Conservation (phyloP, 2,329 filamentous ascomycete genomes). For the Aspergillus brasiliensis region DNA sequence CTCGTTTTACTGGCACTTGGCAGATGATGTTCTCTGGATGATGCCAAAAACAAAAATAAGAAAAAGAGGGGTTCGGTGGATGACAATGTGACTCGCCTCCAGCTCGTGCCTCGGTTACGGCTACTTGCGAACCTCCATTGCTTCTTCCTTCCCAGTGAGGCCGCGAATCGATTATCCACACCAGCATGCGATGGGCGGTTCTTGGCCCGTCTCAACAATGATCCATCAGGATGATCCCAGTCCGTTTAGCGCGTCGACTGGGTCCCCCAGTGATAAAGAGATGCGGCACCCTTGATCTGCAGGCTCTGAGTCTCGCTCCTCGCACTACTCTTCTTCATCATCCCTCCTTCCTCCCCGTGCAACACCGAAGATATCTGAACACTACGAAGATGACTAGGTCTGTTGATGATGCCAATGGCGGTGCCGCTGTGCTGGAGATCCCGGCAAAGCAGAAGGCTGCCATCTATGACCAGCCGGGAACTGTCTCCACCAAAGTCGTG, state of each 20-base stretch:
- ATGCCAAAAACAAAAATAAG: no score
- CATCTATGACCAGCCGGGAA: slow-evolving; percentile 67
- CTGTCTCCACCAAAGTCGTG: slow-evolving; percentile 65
- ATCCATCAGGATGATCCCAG: background rate
- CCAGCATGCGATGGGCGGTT: background rate
- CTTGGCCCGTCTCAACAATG: background rate
- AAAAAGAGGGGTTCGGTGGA: background rate
- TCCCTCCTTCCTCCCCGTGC: background rate
- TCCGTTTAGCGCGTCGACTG: background rate
- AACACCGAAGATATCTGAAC: background rate
- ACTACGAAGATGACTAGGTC: slow-evolving; percentile 30
- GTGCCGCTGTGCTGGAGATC: slow-evolving; percentile 38
- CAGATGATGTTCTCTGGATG: background rate
- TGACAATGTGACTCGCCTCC: background rate
- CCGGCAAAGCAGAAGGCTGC: slow-evolving; percentile 64
- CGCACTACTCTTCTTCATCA: background rate
- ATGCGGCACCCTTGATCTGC: background rate
- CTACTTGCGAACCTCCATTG: background rate
- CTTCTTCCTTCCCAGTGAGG: background rate
- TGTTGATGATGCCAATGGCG: background rate
- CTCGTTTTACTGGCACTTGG: background rate
- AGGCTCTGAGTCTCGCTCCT: background rate
- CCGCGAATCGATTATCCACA: background rate
- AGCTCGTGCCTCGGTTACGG: background rate
- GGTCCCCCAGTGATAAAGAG: background rate